These are phyloP conservation scores for Primulina eburnea DNA, from an alignment of 257 asterid genomes.

Conservation along the genomic window DNA sequence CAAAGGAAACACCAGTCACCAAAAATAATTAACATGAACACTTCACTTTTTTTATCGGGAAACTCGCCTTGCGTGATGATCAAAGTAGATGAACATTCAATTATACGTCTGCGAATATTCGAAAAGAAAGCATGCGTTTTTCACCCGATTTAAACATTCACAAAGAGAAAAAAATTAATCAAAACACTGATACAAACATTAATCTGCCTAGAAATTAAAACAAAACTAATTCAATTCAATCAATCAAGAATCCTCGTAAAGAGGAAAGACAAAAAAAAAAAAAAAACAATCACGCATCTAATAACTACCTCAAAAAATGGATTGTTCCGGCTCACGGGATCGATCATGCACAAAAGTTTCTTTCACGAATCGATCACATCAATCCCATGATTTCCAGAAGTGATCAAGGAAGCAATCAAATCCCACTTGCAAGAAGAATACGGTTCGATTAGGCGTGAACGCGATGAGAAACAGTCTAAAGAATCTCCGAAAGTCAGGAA, in stretches of 20 bases:
- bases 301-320: not conserved
- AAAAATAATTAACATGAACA: slow-evolving; percentile 5
- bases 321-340: not conserved
- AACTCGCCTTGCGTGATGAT: not conserved
- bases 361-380: not conserved
- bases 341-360: not conserved
- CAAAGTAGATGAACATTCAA: not conserved
- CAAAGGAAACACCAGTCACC: not conserved
- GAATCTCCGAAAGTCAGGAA: not conserved
- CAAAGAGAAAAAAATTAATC: not conserved
- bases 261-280: not conserved
- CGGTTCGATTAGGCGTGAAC: too few relatives aligned
- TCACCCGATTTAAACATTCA: not conserved
- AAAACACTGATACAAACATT: not conserved
- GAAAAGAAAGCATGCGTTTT: slow-evolving; percentile 13
- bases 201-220: not conserved
- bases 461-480: not conserved
- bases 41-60: not conserved
- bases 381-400: not conserved
- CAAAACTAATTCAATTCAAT: slow-evolving; percentile 10
- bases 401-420: not conserved
- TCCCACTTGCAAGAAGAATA: not conserved
- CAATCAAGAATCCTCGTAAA: not conserved
- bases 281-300: not conserved
- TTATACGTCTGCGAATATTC: not conserved